Evolutionary conservation across 2,329 filamentous ascomycete genomes (phyloP).

Genomic region (Trichophyton mentagrophytes): DNA sequence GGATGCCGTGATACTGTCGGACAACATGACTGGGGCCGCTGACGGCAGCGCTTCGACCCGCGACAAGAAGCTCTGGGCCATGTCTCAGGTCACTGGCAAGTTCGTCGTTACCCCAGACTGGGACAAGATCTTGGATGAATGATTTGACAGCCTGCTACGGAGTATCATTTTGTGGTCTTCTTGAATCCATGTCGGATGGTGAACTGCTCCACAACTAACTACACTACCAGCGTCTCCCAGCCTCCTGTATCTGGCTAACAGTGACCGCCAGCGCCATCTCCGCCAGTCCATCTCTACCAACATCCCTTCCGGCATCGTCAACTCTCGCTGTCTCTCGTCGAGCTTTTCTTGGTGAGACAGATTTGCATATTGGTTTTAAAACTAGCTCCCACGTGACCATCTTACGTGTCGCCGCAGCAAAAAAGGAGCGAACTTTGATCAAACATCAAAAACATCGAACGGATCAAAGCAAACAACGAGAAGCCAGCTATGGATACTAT

Average conservation of each 20-base stretch:
- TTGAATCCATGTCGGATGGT: no score
- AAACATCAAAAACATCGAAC: neutral
- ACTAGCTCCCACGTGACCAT: neutral
- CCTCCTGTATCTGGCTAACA: neutral
- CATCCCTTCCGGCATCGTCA: no score
- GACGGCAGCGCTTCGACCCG: slow-evolving; percentile 11
- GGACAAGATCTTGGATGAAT: slow-evolving; percentile 35
- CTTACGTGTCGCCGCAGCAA: neutral
- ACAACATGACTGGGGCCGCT: slow-evolving; percentile 15
- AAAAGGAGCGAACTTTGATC: neutral
- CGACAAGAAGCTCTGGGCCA: slow-evolving; percentile 38
- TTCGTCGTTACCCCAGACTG: slow-evolving; percentile 52
- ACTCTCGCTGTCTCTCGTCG: no score
- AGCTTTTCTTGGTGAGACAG: neutral
- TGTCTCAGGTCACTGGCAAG: slow-evolving; percentile 52
- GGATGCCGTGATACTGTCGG: slow-evolving; percentile 40
- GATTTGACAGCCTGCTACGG: neutral
- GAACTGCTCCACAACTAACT: no score
- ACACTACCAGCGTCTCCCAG: neutral
- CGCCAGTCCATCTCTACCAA: neutral
- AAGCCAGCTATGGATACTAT: neutral
- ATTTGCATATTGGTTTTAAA: neutral
- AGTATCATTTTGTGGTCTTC: no score
- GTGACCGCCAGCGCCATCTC: neutral
- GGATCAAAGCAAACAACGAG: neutral